Conservation (phyloP, 179 eudicot genomes). For the Drosera spatulata region DNA sequence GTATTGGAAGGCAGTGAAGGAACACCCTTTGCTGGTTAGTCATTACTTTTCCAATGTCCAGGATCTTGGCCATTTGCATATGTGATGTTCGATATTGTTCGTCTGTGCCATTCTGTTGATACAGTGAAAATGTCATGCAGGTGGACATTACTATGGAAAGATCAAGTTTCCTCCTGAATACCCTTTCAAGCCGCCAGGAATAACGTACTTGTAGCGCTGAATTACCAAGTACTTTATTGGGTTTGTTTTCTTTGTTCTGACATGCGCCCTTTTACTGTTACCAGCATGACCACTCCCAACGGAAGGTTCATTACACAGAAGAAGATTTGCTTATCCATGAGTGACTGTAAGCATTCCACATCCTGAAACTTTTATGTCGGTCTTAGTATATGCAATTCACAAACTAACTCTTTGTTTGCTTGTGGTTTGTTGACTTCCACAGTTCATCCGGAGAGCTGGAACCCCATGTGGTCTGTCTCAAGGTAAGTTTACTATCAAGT, state of each 20-base stretch:
- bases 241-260: not conserved
- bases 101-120: not conserved
- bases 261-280: constrained; percentile 6
- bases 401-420: not conserved
- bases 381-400: not conserved
- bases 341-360: constrained; percentile 69
- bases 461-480: constrained; percentile 99
- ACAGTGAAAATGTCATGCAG: constrained; percentile 18
- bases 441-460: constrained; percentile 99
- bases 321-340: constrained; percentile 93
- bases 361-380: not conserved
- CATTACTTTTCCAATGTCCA: not conserved
- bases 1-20: constrained; percentile 88
- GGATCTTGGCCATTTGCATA: not conserved
- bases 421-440: constrained; percentile 8
- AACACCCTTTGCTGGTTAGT: constrained; percentile 97
- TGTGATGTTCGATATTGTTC: not conserved
- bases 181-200: constrained; percentile 96
- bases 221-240: not conserved
- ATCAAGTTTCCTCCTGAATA: constrained; percentile 94
- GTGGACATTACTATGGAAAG: constrained; percentile 92
- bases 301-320: constrained; percentile 90
- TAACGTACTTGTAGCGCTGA: constrained; percentile 39
- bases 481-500: constrained; percentile 36
- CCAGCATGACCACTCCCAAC: constrained; percentile 98